Percentiles rank a stretch among this genome's conserved stretches.
Evolutionary conservation across 768 basidiomycete species (phyloP).

Genomic region (Boletus pseudo-olivaceus): DNA sequence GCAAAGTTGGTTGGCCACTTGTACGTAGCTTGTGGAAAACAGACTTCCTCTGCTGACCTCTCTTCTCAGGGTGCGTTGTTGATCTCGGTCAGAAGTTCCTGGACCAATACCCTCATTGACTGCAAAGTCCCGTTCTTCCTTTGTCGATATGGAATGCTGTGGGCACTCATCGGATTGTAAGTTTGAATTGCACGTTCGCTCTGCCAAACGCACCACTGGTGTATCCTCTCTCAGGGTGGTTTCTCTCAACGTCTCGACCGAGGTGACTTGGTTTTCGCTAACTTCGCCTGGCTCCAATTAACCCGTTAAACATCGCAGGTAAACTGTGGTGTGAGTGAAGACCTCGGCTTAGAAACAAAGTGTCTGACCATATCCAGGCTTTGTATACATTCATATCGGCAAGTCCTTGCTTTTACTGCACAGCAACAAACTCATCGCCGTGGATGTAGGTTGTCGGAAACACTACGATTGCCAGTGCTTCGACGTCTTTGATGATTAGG

Average conservation of each 20-base stretch:
- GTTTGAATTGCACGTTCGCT: slow-evolving; percentile 1
- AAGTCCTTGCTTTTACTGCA: slow-evolving; percentile 13
- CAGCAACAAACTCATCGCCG: background rate
- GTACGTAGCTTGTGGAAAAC: slow-evolving; percentile 37
- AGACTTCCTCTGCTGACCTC: slow-evolving; percentile 2
- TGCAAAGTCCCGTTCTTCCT: slow-evolving; percentile 59
- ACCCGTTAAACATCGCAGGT: slow-evolving; percentile 35
- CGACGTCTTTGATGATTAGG: slow-evolving; percentile 64
- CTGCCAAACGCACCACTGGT: background rate
- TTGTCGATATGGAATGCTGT: slow-evolving; percentile 69
- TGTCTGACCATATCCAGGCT: slow-evolving; percentile 37
- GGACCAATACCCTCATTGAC: slow-evolving; percentile 4
- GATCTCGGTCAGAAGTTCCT: background rate
- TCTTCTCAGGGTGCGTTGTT: slow-evolving; percentile 13
- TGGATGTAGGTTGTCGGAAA: slow-evolving; percentile 23
- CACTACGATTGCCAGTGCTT: slow-evolving; percentile 27
- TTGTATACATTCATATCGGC: slow-evolving; percentile 70
- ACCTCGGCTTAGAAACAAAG: background rate
- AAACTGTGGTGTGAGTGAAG: slow-evolving; percentile 51
- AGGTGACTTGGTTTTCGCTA: slow-evolving; percentile 10
- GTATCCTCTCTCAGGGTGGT: slow-evolving; percentile 42
- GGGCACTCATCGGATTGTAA: slow-evolving; percentile 62
- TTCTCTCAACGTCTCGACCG: slow-evolving; percentile 47
- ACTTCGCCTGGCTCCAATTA: background rate
- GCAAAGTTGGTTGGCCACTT: slow-evolving; percentile 66